A percentile compares a stretch with the other conserved stretches of the same genome.
phyloP scores from a whole-genome alignment of 495 filamentous ascomycete species.

The Physcia stellaris region DNA sequence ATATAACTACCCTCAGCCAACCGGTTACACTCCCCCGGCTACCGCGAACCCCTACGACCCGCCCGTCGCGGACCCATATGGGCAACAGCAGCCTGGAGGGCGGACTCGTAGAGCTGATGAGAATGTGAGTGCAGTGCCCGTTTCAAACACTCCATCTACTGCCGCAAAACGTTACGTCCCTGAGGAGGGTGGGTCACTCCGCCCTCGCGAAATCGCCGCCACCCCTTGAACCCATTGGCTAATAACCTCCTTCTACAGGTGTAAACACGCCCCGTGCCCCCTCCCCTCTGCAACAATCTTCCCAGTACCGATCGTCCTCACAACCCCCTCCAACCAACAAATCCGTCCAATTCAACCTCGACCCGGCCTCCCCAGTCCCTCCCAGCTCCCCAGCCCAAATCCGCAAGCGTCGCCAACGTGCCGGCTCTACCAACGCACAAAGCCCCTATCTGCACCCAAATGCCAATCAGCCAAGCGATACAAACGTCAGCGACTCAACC shows the following conservation, averaged over 20 bases:
- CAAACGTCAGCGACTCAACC: not conserved
- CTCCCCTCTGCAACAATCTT: constrained; percentile 5
- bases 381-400: constrained; percentile 10
- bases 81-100: constrained; percentile 16
- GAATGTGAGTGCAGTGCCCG: constrained; percentile 38
- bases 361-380: constrained; percentile 6
- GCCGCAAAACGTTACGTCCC: constrained; percentile 21
- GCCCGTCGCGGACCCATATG: constrained; percentile 28
- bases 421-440: constrained; percentile 5
- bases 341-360: constrained; percentile 15
- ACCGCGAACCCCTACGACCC: constrained; percentile 23
- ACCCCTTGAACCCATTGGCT: no score
- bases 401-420: constrained; percentile 16
- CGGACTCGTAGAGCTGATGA: constrained; percentile 35
- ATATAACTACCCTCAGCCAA: constrained; percentile 16
- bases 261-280: constrained; percentile 14
- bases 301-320: constrained; percentile 12
- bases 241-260: constrained; percentile 9
- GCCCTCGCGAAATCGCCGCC: constrained; percentile 10
- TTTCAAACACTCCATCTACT: constrained; percentile 17
- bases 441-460: no score
- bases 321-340: constrained; percentile 14
- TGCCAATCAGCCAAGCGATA: constrained; percentile 2
- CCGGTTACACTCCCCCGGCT: constrained; percentile 29
- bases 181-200: constrained; percentile 26